phyloP scores from a whole-genome alignment of 345 rosid genomes.

The Barbarea vulgaris region DNA sequence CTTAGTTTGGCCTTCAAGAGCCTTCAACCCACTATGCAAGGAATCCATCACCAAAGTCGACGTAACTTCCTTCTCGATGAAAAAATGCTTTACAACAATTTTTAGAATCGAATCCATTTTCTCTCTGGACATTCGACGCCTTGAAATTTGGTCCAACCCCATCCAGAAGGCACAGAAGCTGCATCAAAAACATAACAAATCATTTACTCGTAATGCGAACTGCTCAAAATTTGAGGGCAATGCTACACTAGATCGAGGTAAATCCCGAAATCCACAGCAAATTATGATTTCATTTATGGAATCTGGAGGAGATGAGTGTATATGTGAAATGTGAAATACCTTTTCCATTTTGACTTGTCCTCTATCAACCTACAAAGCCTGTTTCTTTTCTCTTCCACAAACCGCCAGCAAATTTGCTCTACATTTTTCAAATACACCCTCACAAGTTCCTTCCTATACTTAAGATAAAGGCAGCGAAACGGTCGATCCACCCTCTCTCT shows the following conservation, averaged over 20 bases:
- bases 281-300: conserved; percentile 1
- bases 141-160: conserved; percentile 71
- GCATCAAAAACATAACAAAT: conserved; percentile 37
- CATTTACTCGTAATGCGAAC: conserved; percentile 9
- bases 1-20: conserved; percentile 83
- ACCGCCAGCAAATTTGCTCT: conserved; percentile 82
- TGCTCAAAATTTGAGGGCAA: not conserved
- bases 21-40: conserved; percentile 93
- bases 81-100: conserved; percentile 85
- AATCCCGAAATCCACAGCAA: not conserved
- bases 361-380: conserved; percentile 71
- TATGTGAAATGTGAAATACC: conserved; percentile 57
- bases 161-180: conserved; percentile 88
- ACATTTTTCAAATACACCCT: conserved; percentile 87
- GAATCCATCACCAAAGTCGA: conserved; percentile 99
- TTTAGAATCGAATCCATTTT: conserved; percentile 76
- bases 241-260: not conserved
- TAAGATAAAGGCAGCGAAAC: conserved; percentile 86
- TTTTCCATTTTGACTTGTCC: conserved; percentile 85
- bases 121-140: conserved; percentile 79
- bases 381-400: conserved; percentile 79
- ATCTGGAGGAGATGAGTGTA: conserved; percentile 14
- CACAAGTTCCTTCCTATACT: conserved; percentile 89
- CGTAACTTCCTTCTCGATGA: conserved; percentile 89
- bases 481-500: conserved; percentile 94